Base-by-base conservation (phyloP, 179 eudicot species). In the Beta lomatogona region DNA sequence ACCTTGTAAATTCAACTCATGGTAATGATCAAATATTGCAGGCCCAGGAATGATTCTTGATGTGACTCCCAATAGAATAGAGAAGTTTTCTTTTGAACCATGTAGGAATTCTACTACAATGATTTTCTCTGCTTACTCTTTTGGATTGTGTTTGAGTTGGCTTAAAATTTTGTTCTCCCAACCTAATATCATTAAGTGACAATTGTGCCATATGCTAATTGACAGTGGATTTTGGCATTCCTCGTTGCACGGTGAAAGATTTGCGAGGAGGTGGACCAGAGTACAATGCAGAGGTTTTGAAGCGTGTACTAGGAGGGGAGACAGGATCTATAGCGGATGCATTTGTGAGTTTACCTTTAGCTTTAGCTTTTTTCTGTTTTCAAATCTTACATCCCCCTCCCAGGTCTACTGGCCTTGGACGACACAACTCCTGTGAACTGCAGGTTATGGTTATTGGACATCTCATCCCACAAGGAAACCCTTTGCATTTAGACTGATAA, bases 271-370 rank as follows among this genome's bases (percentile, higher is more conserved):
- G 99, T 72, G 98, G 88, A 54, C 93, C 99, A 28, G 91, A 90
- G 75, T 93, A 93, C 87, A 95, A 93, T 79, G 98, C 97, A 19
- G 95, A 91, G 76, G 84, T 90, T 12, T 77, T 95, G 80, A 93
- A 84, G 86, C 92, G 89, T 22, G 97, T 95, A 16, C 90, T 95
- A 71, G 85, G 95, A 11, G 99, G 99, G 70, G 97, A 90, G 77
- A 91, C 70, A 68, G 99, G 99, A 71, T 68, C 92, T n/a, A 91
- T 92, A 52, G 99, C 99, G 22, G 95, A 95, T 89, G 98, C 99
- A 86, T 83, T 95, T 80, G 99, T 95, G 88, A 91, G 91, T 85
- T 77, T 61, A 36, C 52, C 73, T 69, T 75, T 54, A 73, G 12
- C 64, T 36, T 15, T 13, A 6, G 15, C 9, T 3, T 3, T 50